Conservation (phyloP, 2,329 filamentous ascomycete species). For the Nemania diffusa region DNA sequence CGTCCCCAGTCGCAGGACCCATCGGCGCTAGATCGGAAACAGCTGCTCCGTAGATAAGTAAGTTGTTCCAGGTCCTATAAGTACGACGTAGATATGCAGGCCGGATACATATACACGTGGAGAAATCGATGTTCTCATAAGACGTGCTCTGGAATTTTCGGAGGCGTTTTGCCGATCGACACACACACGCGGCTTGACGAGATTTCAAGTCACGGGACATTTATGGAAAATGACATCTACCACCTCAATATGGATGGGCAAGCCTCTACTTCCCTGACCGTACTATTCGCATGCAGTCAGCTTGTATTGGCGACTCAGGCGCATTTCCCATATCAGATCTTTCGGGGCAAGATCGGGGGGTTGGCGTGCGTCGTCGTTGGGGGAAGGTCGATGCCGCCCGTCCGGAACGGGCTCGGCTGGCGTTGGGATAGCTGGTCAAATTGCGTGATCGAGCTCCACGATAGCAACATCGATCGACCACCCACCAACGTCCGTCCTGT, state of each 20-base stretch:
- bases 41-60: constrained; percentile 9
- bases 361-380: neutral
- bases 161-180: neutral
- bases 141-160: neutral
- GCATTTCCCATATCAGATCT: neutral
- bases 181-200: neutral
- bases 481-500: constrained; percentile 31
- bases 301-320: neutral
- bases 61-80: neutral
- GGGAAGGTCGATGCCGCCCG: constrained; percentile 1
- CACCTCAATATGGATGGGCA: neutral
- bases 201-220: neutral
- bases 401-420: constrained; percentile 3
- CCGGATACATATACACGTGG: neutral
- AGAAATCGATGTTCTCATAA: constrained; percentile 22
- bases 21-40: constrained; percentile 21
- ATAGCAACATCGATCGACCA: constrained; percentile 46
- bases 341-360: neutral
- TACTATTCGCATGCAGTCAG: neutral
- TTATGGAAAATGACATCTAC: neutral
- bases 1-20: neutral
- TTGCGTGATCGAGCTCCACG: constrained; percentile 47
- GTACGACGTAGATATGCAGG: neutral
- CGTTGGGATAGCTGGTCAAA: constrained; percentile 31
- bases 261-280: neutral